phyloP scores from a whole-genome alignment of 164 flowering plant genomes.

The Liriodendron chinense region DNA sequence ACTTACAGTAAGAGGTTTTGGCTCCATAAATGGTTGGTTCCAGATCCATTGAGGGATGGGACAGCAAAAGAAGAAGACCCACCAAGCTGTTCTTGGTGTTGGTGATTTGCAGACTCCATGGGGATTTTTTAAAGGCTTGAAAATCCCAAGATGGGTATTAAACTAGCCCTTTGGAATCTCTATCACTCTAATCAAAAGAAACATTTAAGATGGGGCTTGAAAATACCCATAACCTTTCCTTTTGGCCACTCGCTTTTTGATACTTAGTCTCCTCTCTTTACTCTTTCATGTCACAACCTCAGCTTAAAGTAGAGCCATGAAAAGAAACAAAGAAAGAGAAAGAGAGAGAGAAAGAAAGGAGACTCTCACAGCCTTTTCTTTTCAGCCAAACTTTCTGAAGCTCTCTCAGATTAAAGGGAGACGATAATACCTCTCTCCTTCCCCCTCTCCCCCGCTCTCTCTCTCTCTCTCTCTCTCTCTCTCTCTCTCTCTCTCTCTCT shows the following conservation, averaged over 20 bases:
- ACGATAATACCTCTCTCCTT: constrained; percentile 5
- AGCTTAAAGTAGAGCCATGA: constrained; percentile 43
- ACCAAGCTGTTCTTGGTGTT: constrained; percentile 47
- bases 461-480: not conserved
- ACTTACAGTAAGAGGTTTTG: constrained; percentile 58
- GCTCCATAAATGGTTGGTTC: constrained; percentile 44
- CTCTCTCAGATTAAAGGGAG: constrained; percentile 17
- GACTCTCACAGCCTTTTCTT: constrained; percentile 13
- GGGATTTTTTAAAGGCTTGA: constrained; percentile 37
- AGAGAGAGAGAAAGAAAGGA: constrained; percentile 5
- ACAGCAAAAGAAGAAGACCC: constrained; percentile 42
- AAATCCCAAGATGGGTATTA: constrained; percentile 64
- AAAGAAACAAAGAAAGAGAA: constrained; percentile 29
- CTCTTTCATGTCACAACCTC: constrained; percentile 39
- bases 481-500: constrained; percentile 10
- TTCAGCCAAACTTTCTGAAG: constrained; percentile 26
- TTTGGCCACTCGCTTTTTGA: constrained; percentile 40
- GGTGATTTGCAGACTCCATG: constrained; percentile 84
- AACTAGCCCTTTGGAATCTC: constrained; percentile 35
- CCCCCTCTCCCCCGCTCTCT: constrained; percentile 1
- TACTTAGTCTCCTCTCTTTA: constrained; percentile 53
- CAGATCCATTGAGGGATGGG: constrained; percentile 42
- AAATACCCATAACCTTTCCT: constrained; percentile 40
- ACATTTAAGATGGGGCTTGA: constrained; percentile 43
- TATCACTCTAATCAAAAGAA: constrained; percentile 34